Evolutionary conservation across 352 stramenopile genomes (phyloP).

Genomic region (Phytophthora constricta): DNA sequence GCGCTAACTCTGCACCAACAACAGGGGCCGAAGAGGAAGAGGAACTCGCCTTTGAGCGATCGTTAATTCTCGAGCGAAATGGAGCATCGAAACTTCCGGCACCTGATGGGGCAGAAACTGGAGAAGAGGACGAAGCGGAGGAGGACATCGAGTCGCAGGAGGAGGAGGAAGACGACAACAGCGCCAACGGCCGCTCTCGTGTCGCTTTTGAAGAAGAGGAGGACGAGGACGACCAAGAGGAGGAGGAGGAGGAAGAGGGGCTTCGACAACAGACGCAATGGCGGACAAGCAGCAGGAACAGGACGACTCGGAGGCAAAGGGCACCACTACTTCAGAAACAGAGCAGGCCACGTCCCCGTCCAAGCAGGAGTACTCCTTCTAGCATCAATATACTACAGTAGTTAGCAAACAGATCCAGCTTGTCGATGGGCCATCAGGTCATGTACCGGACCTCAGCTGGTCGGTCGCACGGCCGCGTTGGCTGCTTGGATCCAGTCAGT

Average conservation of each 20-base stretch:
- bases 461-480: too few relatives aligned
- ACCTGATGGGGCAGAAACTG: constrained; percentile 20
- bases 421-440: too few relatives aligned
- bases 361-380: constrained; percentile 24
- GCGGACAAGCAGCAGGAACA: constrained; percentile 11
- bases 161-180: constrained; percentile 33
- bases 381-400: background rate
- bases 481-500: too few relatives aligned
- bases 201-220: constrained; percentile 32
- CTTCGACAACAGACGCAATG: constrained; percentile 4
- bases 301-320: too few relatives aligned
- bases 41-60: constrained; percentile 49
- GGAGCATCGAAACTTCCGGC: constrained; percentile 21
- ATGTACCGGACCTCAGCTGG: too few relatives aligned
- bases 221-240: constrained; percentile 29
- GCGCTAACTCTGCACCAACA: constrained; percentile 24
- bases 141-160: constrained; percentile 43
- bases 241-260: constrained; percentile 34
- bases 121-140: constrained; percentile 50
- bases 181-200: constrained; percentile 17
- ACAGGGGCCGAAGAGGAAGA: constrained; percentile 41
- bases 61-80: constrained; percentile 36
- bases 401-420: background rate
- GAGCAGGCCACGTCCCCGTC: background rate
- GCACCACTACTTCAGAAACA: background rate